Conservation (phyloP, 78 protist genomes). For the Dictyostelium intermedium region DNA sequence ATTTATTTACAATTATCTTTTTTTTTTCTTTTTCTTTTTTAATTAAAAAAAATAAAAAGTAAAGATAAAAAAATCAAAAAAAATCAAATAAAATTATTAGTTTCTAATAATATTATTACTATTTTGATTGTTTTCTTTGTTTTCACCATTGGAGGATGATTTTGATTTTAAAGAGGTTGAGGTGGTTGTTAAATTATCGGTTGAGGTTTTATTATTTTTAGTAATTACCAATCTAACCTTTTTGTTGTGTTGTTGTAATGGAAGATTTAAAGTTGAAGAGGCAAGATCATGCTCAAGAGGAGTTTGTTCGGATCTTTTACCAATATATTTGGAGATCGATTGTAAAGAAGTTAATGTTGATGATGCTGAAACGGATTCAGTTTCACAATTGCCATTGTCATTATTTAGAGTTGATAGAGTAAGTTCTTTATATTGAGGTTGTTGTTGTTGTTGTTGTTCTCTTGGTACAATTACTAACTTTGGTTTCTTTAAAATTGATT, state of each 20-base stretch:
- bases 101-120: not conserved
- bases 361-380: not conserved
- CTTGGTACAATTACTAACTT: not conserved
- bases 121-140: not conserved
- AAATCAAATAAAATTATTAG: not conserved
- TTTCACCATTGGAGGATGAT: not conserved
- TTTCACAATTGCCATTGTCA: not conserved
- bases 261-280: not conserved
- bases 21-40: not conserved
- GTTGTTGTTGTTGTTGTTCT: not conserved
- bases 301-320: not conserved
- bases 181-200: constrained; percentile 8
- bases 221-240: constrained; percentile 16
- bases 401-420: not conserved
- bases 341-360: not conserved
- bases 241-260: not conserved
- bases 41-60: not conserved
- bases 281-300: not conserved
- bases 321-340: not conserved
- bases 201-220: not conserved
- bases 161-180: not conserved
- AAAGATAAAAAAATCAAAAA: not conserved
- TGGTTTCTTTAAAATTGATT: constrained; percentile 33
- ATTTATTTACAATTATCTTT: not conserved
- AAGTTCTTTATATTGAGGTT: not conserved